Conservation (phyloP, 345 rosid species). For the Hibiscus trionum region DNA sequence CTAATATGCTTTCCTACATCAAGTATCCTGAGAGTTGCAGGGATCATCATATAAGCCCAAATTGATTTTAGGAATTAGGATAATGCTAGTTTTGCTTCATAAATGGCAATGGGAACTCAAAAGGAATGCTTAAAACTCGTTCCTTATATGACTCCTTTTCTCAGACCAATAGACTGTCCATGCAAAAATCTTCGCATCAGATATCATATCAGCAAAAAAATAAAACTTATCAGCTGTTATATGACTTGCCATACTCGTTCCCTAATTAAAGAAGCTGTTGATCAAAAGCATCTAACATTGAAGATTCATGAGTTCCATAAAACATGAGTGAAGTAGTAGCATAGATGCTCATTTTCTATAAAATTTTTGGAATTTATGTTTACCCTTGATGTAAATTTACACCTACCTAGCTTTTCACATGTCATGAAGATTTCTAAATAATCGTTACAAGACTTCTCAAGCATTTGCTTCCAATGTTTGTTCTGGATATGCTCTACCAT, state of each 20-base stretch:
- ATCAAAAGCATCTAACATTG: neutral
- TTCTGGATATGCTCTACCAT: neutral
- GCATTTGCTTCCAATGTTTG: neutral
- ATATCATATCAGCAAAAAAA: no score
- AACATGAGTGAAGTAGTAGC: neutral
- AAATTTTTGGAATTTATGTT: neutral
- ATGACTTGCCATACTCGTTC: neutral
- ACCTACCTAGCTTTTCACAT: neutral
- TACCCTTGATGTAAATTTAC: neutral
- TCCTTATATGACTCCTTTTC: neutral
- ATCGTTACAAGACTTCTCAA: neutral
- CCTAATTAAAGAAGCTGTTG: neutral
- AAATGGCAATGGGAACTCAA: neutral
- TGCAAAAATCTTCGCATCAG: neutral
- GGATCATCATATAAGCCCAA: neutral
- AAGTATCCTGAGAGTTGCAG: neutral
- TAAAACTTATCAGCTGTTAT: neutral
- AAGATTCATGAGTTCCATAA: neutral
- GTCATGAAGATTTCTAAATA: neutral
- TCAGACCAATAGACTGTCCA: neutral
- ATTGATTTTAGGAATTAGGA: neutral
- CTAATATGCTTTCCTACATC: neutral
- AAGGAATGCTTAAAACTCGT: neutral
- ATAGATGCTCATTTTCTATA: neutral
- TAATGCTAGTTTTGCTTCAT: neutral